Evolutionary conservation across 1,284 basidiomycete genomes (phyloP).

Genomic region (Cerioporus squamosus): DNA sequence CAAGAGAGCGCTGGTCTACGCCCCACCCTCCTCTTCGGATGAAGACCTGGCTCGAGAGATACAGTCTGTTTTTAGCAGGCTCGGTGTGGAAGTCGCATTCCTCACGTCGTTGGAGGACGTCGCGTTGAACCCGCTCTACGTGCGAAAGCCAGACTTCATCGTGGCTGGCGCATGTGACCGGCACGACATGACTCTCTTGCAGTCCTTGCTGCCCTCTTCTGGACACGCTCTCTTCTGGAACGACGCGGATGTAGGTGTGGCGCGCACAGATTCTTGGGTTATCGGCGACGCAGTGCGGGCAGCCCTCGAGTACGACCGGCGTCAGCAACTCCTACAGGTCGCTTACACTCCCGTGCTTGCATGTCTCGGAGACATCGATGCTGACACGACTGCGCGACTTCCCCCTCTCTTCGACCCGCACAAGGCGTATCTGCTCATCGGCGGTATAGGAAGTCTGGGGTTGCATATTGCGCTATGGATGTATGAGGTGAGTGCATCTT

Average conservation of each 20-base stretch:
- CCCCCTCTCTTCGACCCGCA: conserved; percentile 1
- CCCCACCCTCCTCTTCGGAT: neutral
- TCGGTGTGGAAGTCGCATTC: neutral
- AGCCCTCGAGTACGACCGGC: neutral
- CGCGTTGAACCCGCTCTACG: neutral
- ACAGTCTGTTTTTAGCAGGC: neutral
- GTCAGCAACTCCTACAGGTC: neutral
- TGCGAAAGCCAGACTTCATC: neutral
- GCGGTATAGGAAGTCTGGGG: conserved; percentile 31
- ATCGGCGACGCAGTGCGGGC: conserved; percentile 9
- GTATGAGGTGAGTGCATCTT: conserved; percentile 41
- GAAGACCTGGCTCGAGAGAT: neutral
- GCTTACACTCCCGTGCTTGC: neutral
- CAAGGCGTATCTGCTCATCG: conserved; percentile 25
- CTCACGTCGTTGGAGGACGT: neutral
- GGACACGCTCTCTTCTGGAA: conserved; percentile 5
- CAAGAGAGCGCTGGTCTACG: neutral
- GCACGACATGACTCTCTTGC: neutral
- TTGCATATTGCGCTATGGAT: conserved; percentile 41
- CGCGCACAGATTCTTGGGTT: neutral
- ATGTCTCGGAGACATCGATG: neutral
- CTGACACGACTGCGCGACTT: too few species aligned
- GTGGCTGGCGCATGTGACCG: neutral
- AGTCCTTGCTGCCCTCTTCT: neutral
- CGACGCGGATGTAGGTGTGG: neutral